Conservation (phyloP, 2,329 filamentous ascomycete genomes). For the Monilinia laxa region DNA sequence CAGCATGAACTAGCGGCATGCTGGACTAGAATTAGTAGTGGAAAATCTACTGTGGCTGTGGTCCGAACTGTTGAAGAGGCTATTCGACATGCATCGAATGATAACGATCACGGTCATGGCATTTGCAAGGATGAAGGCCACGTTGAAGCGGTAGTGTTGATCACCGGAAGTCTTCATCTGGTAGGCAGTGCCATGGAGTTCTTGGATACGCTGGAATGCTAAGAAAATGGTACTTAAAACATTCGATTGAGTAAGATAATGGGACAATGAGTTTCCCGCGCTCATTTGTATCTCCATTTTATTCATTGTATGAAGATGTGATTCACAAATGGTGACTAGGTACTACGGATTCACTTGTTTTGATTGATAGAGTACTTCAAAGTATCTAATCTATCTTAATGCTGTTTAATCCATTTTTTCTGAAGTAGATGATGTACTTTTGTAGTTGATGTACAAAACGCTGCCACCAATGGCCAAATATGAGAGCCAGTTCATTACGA, state of each 20-base stretch:
- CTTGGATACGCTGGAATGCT: not conserved
- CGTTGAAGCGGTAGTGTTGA: not conserved
- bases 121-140: not conserved
- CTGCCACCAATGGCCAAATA: no score
- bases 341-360: not conserved
- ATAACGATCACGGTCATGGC: not conserved
- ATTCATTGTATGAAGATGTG: not conserved
- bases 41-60: not conserved
- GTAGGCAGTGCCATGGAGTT: not conserved
- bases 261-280: not conserved
- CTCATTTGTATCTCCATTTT: not conserved
- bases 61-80: slow-evolving; percentile 1
- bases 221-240: not conserved
- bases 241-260: not conserved
- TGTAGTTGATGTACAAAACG: no score
- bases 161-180: slow-evolving; percentile 5
- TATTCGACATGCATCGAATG: not conserved
- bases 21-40: not conserved
- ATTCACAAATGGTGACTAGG: not conserved
- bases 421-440: no score
- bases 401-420: no score
- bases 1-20: not conserved
- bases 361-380: not conserved
- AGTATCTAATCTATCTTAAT: no score
- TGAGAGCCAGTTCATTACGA: no score